phyloP scores from a whole-genome alignment of 1,284 basidiomycete genomes.

The Cerrena zonata region DNA sequence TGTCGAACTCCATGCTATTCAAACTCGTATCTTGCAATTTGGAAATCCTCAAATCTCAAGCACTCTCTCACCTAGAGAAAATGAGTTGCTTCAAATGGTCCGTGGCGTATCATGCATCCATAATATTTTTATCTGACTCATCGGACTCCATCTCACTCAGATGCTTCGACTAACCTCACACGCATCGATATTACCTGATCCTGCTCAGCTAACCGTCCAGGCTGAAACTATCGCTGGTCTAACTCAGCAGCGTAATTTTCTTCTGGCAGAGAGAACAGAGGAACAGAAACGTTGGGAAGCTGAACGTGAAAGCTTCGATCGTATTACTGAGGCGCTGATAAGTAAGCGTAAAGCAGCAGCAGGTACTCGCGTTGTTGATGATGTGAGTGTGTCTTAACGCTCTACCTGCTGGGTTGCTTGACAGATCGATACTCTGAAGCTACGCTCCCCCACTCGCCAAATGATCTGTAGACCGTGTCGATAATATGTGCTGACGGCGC shows the following conservation, averaged over 20 bases:
- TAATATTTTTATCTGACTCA: conserved; percentile 6
- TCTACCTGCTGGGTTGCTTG: conserved; percentile 2
- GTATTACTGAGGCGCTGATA: conserved; percentile 58
- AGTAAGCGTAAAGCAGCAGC: conserved; percentile 37
- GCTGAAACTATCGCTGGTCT: conserved; percentile 55
- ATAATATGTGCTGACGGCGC: background rate
- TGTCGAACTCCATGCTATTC: background rate
- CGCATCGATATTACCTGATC: conserved; percentile 26
- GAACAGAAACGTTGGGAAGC: conserved; percentile 53
- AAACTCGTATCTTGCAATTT: conserved; percentile 22
- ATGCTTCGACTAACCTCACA: conserved; percentile 43
- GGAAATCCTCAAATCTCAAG: conserved; percentile 15
- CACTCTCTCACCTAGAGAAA: conserved; percentile 33
- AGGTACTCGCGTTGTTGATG: conserved; percentile 32
- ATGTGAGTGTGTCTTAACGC: conserved; percentile 31
- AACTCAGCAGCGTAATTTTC: conserved; percentile 50
- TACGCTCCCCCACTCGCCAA: background rate
- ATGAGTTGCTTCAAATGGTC: conserved; percentile 59
- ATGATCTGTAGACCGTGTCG: background rate
- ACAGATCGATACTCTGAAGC: background rate
- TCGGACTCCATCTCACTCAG: conserved; percentile 29
- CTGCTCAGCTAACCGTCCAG: conserved; percentile 51
- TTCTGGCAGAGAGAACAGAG: conserved; percentile 46
- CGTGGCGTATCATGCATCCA: too few species aligned
- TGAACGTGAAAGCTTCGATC: conserved; percentile 53